phyloP scores from a whole-genome alignment of 1,139 yeast genomes.

The Kurtzmaniella quercitrusa region DNA sequence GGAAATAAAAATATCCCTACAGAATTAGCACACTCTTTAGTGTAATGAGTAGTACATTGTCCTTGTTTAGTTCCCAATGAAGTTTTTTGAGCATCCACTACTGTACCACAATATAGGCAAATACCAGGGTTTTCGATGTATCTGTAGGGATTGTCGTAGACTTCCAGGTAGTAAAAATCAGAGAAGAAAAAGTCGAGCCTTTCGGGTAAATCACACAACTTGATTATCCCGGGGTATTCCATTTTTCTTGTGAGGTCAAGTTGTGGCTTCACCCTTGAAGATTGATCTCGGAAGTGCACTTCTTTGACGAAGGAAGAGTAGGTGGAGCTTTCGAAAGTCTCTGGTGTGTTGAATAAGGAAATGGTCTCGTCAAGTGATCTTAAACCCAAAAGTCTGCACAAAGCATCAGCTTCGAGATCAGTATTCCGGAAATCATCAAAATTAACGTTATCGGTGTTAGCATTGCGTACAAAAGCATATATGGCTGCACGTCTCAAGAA shows the following conservation, averaged over 20 bases:
- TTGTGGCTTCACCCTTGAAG: neutral
- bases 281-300: neutral
- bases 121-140: slow-evolving; percentile 75
- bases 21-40: slow-evolving; percentile 62
- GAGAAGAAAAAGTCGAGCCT: slow-evolving; percentile 69
- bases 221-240: slow-evolving; percentile 66
- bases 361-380: slow-evolving; percentile 27
- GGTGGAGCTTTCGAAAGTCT: neutral
- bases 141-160: slow-evolving; percentile 35
- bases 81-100: slow-evolving; percentile 61
- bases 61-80: slow-evolving; percentile 53
- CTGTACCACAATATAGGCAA: slow-evolving; percentile 76
- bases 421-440: slow-evolving; percentile 15
- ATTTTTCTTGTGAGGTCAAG: slow-evolving; percentile 20
- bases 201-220: slow-evolving; percentile 58
- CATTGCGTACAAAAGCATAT: slow-evolving; percentile 53
- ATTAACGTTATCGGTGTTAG: slow-evolving; percentile 44
- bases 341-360: neutral
- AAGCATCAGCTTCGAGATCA: slow-evolving; percentile 51
- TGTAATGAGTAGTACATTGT: slow-evolving; percentile 62
- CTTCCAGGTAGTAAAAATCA: slow-evolving; percentile 45
- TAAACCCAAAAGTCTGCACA: slow-evolving; percentile 51
- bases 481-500: slow-evolving; percentile 67
- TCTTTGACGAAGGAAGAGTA: neutral
- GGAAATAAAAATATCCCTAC: slow-evolving; percentile 80